These are phyloP conservation scores for Cyanodermella asteris DNA, from an alignment of 2,329 filamentous ascomycete species.

Conservation along the genomic window DNA sequence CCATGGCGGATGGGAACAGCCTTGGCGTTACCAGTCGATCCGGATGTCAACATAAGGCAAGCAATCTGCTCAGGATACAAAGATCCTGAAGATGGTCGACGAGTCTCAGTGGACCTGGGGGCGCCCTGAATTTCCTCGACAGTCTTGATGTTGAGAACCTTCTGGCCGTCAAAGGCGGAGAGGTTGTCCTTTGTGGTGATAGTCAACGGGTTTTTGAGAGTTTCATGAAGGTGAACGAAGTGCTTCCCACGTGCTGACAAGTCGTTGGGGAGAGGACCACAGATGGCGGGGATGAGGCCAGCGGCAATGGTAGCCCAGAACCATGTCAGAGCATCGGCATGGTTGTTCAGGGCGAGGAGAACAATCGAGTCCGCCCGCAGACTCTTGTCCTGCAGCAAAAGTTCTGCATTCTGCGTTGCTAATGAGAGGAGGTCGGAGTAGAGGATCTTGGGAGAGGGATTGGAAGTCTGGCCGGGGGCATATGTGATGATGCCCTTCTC, in stretches of 20 bases:
- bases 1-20: slow-evolving; percentile 23
- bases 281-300: slow-evolving; percentile 18
- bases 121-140: no score
- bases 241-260: slow-evolving; percentile 11
- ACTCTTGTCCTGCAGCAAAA: not conserved
- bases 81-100: no score
- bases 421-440: not conserved
- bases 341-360: slow-evolving; percentile 16
- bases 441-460: not conserved
- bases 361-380: slow-evolving; percentile 7
- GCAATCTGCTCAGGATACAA: slow-evolving; percentile 11
- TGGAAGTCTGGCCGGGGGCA: not conserved
- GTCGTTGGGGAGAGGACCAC: slow-evolving; percentile 14
- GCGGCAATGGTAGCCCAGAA: slow-evolving; percentile 20
- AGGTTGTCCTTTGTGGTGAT: slow-evolving; percentile 8
- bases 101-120: no score
- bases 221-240: slow-evolving; percentile 11
- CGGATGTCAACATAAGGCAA: slow-evolving; percentile 30
- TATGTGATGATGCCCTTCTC: not conserved
- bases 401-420: not conserved
- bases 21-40: slow-evolving; percentile 29
- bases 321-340: slow-evolving; percentile 18
- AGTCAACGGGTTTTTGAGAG: slow-evolving; percentile 10
- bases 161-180: slow-evolving; percentile 7
- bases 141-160: slow-evolving; percentile 5